Percentiles rank a stretch among this genome's conserved stretches.
Evolutionary conservation across 176 grass and related monocot species (phyloP).

Genomic region (Aegilops longissima): DNA sequence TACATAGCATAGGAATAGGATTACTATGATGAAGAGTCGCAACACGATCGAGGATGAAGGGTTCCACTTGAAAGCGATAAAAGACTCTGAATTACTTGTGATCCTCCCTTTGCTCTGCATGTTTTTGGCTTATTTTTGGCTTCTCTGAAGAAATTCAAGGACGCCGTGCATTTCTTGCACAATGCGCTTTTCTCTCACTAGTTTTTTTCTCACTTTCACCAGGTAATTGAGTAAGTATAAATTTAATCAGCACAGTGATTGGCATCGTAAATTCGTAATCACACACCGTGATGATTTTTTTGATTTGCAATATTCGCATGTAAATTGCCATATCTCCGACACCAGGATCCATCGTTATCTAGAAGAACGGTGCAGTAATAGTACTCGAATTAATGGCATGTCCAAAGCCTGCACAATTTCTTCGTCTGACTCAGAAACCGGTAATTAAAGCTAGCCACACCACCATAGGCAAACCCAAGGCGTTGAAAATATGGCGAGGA

Average conservation of each 20-base stretch:
- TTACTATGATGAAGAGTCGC: background rate
- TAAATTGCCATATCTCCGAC: background rate
- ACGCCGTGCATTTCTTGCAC: background rate
- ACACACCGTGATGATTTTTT: background rate
- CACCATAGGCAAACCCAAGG: background rate
- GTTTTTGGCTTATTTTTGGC: background rate
- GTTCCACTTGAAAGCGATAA: background rate
- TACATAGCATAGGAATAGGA: no score
- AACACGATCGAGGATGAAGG: background rate
- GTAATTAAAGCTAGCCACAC: conserved; percentile 16
- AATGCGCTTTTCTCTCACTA: background rate
- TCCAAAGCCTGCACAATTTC: background rate
- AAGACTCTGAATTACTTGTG: background rate
- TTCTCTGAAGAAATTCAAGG: background rate
- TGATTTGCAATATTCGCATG: background rate
- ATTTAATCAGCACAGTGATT: background rate
- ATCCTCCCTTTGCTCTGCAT: background rate
- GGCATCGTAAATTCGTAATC: background rate
- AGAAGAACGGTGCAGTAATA: background rate
- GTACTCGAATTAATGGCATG: background rate
- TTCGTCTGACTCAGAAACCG: background rate
- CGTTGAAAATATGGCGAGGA: background rate
- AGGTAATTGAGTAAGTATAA: no score
- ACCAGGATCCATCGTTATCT: background rate
- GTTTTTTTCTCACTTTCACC: background rate